phyloP scores from a whole-genome alignment of 768 basidiomycete genomes.

The Boletales sp. region DNA sequence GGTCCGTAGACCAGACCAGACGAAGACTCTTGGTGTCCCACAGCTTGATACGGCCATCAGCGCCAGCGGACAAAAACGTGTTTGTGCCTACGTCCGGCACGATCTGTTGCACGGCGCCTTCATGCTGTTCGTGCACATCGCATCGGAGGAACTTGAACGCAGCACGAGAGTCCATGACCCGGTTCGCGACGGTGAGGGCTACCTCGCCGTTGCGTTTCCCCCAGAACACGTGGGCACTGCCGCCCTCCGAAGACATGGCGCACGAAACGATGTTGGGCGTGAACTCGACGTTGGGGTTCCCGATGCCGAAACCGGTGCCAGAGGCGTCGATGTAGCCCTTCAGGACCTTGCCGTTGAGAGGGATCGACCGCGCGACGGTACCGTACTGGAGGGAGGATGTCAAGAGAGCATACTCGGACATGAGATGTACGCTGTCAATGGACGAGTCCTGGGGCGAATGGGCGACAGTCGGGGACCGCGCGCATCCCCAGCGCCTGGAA shows the following conservation, averaged over 20 bases:
- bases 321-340: slow-evolving; percentile 68
- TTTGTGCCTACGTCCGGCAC: slow-evolving; percentile 43
- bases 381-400: slow-evolving; percentile 65
- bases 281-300: slow-evolving; percentile 76
- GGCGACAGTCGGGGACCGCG: slow-evolving; percentile 54
- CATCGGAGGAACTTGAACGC: slow-evolving; percentile 48
- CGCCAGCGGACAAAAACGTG: slow-evolving; percentile 49
- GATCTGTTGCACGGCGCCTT: slow-evolving; percentile 54
- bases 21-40: slow-evolving; percentile 58
- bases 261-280: slow-evolving; percentile 63
- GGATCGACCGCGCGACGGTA: slow-evolving; percentile 68
- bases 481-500: slow-evolving; percentile 66
- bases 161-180: slow-evolving; percentile 55
- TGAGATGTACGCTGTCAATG: slow-evolving; percentile 57
- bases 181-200: slow-evolving; percentile 52
- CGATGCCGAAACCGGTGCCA: slow-evolving; percentile 55
- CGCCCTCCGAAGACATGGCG: slow-evolving; percentile 56
- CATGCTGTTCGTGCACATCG: slow-evolving; percentile 55
- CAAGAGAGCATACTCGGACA: slow-evolving; percentile 54
- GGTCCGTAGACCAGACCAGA: slow-evolving; percentile 65
- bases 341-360: slow-evolving; percentile 65
- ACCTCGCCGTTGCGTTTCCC: slow-evolving; percentile 70
- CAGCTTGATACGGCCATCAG: slow-evolving; percentile 68
- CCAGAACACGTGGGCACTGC: slow-evolving; percentile 69
- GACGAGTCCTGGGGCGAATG: slow-evolving; percentile 61